These are phyloP conservation scores for Ogataea nakhonphanomensis DNA, from an alignment of 805 yeast species.

Conservation along the genomic window DNA sequence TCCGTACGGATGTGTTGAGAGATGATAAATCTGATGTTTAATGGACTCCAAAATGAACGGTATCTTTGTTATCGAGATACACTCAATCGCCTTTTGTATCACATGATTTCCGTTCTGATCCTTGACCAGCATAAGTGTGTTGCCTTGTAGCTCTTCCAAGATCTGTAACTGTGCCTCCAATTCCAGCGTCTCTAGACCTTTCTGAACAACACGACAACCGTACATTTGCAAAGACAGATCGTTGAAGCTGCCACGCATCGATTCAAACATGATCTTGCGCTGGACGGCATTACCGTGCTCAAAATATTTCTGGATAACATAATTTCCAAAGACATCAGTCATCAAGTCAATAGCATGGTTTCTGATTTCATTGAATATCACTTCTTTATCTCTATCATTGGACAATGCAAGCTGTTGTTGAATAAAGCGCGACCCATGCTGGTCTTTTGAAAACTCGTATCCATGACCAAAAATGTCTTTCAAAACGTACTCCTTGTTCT, in stretches of 20 bases:
- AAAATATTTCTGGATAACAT: conserved; percentile 91
- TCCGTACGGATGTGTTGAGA: conserved; percentile 95
- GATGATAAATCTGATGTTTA: conserved; percentile 68
- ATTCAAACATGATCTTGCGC: conserved; percentile 59
- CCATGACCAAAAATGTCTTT: conserved; percentile 83
- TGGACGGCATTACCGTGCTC: conserved; percentile 77
- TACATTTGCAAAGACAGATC: conserved; percentile 88
- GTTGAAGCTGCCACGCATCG: conserved; percentile 72
- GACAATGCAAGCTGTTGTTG: conserved; percentile 80
- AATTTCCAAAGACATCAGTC: conserved; percentile 97
- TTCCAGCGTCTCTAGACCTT: conserved; percentile 75
- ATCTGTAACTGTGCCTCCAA: conserved; percentile 63
- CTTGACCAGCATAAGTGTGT: conserved; percentile 67
- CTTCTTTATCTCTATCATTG: conserved; percentile 65
- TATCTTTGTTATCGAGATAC: conserved; percentile 66
- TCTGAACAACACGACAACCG: conserved; percentile 95
- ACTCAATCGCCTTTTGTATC: conserved; percentile 89
- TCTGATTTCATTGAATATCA: conserved; percentile 78
- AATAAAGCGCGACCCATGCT: conserved; percentile 94
- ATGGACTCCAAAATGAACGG: conserved; percentile 72
- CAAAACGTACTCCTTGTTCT: conserved; percentile 56
- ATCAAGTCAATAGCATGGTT: conserved; percentile 71
- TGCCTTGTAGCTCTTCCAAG: conserved; percentile 61
- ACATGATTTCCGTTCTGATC: conserved; percentile 99
- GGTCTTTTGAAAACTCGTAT: conserved; percentile 89